Conservation (phyloP, 495 filamentous ascomycete genomes). For the Xylaria bambusicola region DNA sequence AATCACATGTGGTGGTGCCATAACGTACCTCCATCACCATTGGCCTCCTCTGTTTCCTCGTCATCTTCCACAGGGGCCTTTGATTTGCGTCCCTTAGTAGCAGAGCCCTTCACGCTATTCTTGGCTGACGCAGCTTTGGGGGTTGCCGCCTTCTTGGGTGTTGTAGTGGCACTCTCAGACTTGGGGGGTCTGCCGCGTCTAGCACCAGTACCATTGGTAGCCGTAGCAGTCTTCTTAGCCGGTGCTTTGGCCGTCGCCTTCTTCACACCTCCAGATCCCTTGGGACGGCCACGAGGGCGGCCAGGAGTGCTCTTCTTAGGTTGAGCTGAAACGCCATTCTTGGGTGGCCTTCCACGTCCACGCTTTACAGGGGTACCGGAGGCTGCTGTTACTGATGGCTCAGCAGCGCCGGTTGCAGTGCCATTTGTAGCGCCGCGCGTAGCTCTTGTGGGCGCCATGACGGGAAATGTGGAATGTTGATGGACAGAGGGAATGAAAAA, state of each 20-base stretch:
- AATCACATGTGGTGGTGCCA: too few relatives aligned
- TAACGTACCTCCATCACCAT: slow-evolving; percentile 25
- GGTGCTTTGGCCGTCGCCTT: slow-evolving; percentile 30
- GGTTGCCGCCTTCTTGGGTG: slow-evolving; percentile 32
- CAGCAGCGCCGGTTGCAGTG: slow-evolving; percentile 17
- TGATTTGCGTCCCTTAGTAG: slow-evolving; percentile 23
- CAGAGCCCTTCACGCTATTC: slow-evolving; percentile 22
- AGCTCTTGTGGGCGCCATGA: slow-evolving; percentile 32
- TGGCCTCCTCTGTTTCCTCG: slow-evolving; percentile 26
- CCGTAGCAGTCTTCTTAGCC: not conserved
- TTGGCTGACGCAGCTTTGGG: slow-evolving; percentile 24
- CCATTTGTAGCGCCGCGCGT: slow-evolving; percentile 24
- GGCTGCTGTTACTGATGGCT: too few relatives aligned
- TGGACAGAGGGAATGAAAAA: not conserved
- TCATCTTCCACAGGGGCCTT: slow-evolving; percentile 21
- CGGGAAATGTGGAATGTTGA: not conserved
- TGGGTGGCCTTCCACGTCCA: slow-evolving; percentile 47
- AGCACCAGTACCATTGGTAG: slow-evolving; percentile 18
- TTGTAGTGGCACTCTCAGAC: slow-evolving; percentile 20
- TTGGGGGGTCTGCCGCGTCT: slow-evolving; percentile 41
- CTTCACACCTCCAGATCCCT: slow-evolving; percentile 42
- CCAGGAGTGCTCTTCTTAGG: slow-evolving; percentile 41
- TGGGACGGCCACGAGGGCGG: slow-evolving; percentile 48
- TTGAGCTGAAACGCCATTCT: slow-evolving; percentile 39
- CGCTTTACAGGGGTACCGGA: slow-evolving; percentile 40